These are phyloP conservation scores for Auxenochlorella protothecoides DNA, from an alignment of 139 green algal genomes.

Conservation along the genomic window DNA sequence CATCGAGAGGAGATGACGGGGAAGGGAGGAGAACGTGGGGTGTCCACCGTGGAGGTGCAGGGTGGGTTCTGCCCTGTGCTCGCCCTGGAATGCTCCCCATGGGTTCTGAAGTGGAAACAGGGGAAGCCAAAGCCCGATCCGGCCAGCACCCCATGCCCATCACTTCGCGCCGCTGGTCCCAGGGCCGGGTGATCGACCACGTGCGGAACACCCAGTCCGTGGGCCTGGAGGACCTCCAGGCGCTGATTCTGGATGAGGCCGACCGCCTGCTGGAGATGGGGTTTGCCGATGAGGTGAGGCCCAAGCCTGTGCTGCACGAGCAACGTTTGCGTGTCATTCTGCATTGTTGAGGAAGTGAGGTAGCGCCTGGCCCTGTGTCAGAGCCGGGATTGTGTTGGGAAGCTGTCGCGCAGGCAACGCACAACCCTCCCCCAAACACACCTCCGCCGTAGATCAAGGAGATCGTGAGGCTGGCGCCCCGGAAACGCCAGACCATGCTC, in stretches of 20 bases:
- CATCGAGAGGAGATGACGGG: not conserved
- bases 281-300: slow-evolving; percentile 60
- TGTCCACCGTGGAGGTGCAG: too few relatives aligned
- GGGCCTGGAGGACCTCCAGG: slow-evolving; percentile 81
- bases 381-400: not conserved
- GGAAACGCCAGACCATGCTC: slow-evolving; percentile 87
- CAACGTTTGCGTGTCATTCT: not conserved
- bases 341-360: not conserved
- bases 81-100: too few relatives aligned
- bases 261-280: slow-evolving; percentile 88
- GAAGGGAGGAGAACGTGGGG: too few relatives aligned
- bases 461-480: slow-evolving; percentile 73
- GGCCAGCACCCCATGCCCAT: too few relatives aligned
- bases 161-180: not conserved
- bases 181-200: slow-evolving; percentile 85
- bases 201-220: slow-evolving; percentile 78
- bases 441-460: slow-evolving; percentile 56
- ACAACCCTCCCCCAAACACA: not conserved
- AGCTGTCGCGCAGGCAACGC: not conserved
- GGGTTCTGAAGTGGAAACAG: too few relatives aligned
- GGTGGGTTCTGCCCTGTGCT: too few relatives aligned
- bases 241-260: slow-evolving; percentile 90
- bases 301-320: too few relatives aligned
- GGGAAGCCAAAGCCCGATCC: too few relatives aligned
- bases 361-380: not conserved